phyloP scores from a whole-genome alignment of 2,329 filamentous ascomycete species.

The Scortechinia acanthostroma region DNA sequence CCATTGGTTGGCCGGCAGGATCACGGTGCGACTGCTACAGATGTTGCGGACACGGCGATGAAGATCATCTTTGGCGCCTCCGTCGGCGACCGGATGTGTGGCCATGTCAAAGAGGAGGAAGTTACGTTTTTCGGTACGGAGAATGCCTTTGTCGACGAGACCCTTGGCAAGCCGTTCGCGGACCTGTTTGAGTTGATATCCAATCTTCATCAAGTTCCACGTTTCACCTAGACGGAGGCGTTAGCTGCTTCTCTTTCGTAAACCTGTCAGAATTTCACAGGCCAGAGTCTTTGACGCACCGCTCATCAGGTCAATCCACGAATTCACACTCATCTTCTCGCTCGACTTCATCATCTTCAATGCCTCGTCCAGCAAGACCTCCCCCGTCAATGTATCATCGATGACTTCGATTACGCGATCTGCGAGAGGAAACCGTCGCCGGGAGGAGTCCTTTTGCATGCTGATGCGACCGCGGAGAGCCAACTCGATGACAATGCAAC shows the following conservation, averaged over 20 bases:
- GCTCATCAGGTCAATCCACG: constrained; percentile 98
- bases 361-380: constrained; percentile 93
- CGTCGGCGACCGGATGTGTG: constrained; percentile 92
- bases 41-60: constrained; percentile 85
- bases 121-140: constrained; percentile 97
- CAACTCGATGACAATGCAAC: constrained; percentile 96
- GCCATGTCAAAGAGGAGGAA: constrained; percentile 99
- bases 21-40: constrained; percentile 86
- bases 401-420: constrained; percentile 95
- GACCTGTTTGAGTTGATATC: constrained; percentile 98
- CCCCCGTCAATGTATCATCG: constrained; percentile 90
- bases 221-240: constrained; percentile 68
- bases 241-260: neutral
- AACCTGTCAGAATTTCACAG: neutral
- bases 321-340: constrained; percentile 99
- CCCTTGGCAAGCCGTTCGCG: constrained; percentile 95
- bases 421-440: constrained; percentile 84
- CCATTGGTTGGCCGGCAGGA: constrained; percentile 79
- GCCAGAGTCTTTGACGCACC: constrained; percentile 53
- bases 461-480: constrained; percentile 91
- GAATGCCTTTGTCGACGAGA: constrained; percentile 94
- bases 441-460: constrained; percentile 94
- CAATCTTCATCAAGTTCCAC: constrained; percentile 99
- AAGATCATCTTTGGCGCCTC: constrained; percentile 95
- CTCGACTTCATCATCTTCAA: constrained; percentile 99